phyloP scores from a whole-genome alignment of 768 basidiomycete species.

The Phanerochaete sordida region DNA sequence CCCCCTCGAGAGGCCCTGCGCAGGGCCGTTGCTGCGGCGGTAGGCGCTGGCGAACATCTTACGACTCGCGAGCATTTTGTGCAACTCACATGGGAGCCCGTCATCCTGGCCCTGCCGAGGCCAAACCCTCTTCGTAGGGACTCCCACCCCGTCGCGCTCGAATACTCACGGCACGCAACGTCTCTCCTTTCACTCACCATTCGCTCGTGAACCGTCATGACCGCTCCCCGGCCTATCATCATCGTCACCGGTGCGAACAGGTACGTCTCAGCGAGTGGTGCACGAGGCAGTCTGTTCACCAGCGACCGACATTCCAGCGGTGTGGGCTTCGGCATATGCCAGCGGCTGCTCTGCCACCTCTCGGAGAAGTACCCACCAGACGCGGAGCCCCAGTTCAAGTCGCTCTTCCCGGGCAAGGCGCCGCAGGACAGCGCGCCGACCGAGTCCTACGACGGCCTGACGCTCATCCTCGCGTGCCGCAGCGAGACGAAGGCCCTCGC shows the following conservation, averaged over 20 bases:
- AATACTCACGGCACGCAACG: neutral
- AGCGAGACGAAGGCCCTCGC: conserved; percentile 57
- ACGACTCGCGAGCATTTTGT: neutral
- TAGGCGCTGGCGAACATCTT: neutral
- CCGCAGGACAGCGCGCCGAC: conserved; percentile 16
- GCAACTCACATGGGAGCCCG: neutral
- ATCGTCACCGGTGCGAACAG: conserved; percentile 36
- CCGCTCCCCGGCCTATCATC: conserved; percentile 23
- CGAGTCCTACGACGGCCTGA: conserved; percentile 49
- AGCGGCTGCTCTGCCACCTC: conserved; percentile 69
- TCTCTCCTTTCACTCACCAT: neutral
- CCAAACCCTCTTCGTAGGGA: neutral
- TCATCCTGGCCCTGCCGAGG: neutral
- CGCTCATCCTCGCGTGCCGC: conserved; percentile 80
- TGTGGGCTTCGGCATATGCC: conserved; percentile 80
- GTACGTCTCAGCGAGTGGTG: conserved; percentile 17
- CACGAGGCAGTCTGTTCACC: neutral
- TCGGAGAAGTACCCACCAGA: conserved; percentile 49
- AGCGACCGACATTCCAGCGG: conserved; percentile 45
- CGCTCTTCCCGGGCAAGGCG: conserved; percentile 14
- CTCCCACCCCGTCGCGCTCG: neutral
- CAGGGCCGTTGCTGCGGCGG: no score
- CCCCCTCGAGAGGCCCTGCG: no score
- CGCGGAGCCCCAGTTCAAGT: conserved; percentile 41
- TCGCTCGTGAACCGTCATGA: neutral